Percentiles rank a stretch among this genome's conserved stretches.
phyloP scores from a whole-genome alignment of 2,329 filamentous ascomycete species.

The Beauveria varroae region DNA sequence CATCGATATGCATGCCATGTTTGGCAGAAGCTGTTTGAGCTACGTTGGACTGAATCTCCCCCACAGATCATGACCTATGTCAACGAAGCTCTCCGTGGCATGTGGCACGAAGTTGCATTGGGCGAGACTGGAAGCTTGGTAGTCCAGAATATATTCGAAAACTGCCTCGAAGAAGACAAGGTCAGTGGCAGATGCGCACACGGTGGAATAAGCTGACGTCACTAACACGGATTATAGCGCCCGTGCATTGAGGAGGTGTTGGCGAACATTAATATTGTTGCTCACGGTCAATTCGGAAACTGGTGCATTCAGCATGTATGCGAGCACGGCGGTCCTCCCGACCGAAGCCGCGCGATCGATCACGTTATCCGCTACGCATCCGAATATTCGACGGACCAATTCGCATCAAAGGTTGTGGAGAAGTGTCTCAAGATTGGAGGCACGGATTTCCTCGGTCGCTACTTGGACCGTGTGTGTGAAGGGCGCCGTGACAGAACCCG shows the following conservation, averaged over 20 bases:
- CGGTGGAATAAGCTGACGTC: too few species aligned
- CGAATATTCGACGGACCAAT: conserved; percentile 98
- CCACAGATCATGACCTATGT: conserved; percentile 98
- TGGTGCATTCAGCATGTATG: conserved; percentile 99
- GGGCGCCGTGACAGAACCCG: conserved; percentile 84
- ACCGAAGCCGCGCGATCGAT: conserved; percentile 88
- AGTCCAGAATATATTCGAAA: conserved; percentile 99
- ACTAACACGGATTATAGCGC: conserved; percentile 48
- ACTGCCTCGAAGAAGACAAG: conserved; percentile 98
- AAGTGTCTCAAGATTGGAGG: conserved; percentile 98
- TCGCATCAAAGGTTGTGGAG: conserved; percentile 97
- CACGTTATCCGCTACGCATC: conserved; percentile 90
- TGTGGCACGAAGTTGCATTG: conserved; percentile 98
- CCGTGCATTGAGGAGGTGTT: conserved; percentile 96
- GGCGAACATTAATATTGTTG: conserved; percentile 88
- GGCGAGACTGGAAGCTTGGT: conserved; percentile 97
- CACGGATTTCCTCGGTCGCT: conserved; percentile 80
- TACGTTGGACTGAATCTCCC: conserved; percentile 89
- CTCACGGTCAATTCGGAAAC: conserved; percentile 96
- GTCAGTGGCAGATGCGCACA: conserved; percentile 36
- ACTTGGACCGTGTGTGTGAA: conserved; percentile 90
- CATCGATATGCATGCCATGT: conserved; percentile 98
- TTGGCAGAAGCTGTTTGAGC: conserved; percentile 98
- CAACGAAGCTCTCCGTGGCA: conserved; percentile 86
- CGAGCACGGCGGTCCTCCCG: conserved; percentile 84